These are phyloP conservation scores for Thermothelomyces thermophilus DNA, from an alignment of 2,329 filamentous ascomycete genomes.

Conservation along the genomic window DNA sequence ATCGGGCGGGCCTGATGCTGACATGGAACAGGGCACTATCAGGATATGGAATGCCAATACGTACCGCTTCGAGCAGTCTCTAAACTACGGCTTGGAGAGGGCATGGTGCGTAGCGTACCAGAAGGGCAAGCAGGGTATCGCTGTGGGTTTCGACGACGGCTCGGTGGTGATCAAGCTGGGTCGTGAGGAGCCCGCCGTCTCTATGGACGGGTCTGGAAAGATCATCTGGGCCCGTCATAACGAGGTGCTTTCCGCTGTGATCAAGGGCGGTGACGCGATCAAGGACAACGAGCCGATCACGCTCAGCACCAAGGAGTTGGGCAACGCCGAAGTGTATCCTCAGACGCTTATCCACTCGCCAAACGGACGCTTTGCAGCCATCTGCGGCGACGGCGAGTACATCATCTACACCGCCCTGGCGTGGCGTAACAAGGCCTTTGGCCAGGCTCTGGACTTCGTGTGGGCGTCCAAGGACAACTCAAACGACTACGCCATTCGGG, in stretches of 20 bases:
- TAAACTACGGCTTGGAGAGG: slow-evolving; percentile 92
- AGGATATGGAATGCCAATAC: slow-evolving; percentile 99
- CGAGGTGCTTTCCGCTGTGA: slow-evolving; percentile 89
- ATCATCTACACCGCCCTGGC: slow-evolving; percentile 97
- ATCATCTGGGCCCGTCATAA: slow-evolving; percentile 94
- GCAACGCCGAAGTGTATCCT: slow-evolving; percentile 93
- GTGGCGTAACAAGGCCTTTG: slow-evolving; percentile 96
- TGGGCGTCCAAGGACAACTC: slow-evolving; percentile 97
- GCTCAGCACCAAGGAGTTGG: slow-evolving; percentile 87
- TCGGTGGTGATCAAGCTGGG: slow-evolving; percentile 97
- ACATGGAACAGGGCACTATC: slow-evolving; percentile 40
- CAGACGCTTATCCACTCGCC: slow-evolving; percentile 93
- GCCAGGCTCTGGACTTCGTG: slow-evolving; percentile 88
- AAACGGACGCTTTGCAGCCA: slow-evolving; percentile 76
- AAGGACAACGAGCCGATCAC: slow-evolving; percentile 87
- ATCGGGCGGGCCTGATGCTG: background rate
- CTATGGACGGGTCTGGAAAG: slow-evolving; percentile 94
- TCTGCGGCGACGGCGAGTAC: slow-evolving; percentile 95
- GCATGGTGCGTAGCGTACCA: slow-evolving; percentile 98
- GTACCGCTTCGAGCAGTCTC: slow-evolving; percentile 88
- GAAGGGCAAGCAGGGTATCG: slow-evolving; percentile 86
- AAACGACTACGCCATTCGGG: slow-evolving; percentile 96
- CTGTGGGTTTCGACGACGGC: slow-evolving; percentile 95
- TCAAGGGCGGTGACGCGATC: slow-evolving; percentile 79
- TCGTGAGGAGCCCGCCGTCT: slow-evolving; percentile 92